Evolutionary conservation across 441 rosid species (phyloP), one percentile per base, ranked within the genome.

Genomic region (Mallotus japonicus): DNA sequence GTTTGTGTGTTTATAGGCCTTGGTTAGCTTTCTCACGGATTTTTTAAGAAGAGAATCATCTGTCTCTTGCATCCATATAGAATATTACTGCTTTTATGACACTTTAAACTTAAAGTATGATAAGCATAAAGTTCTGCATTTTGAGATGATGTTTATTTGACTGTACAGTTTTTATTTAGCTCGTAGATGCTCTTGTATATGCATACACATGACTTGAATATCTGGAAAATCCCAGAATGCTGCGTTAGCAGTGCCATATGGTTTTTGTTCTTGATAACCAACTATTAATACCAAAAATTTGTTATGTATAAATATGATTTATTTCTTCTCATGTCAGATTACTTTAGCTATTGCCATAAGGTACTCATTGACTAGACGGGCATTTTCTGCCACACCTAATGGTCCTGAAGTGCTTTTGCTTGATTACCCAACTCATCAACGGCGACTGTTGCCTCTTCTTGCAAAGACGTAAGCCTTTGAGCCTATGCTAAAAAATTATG

Each of bases 341-440:
- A 85, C 95, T 77, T 76, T 95, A 80, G 87, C 97, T 56, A 90
- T 80, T 77, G 95, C 99, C 55, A 78, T 91, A 79, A 87, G 97
- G 85, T 95, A 91, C 74, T 83, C 97, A 16, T 84, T 95, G 67
- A 80, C 94, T 7, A 91, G 99, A 82, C 84, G 86, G 62, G 99
- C 97, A 75, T 95, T 95, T 81, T 87, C 97, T 63, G 11, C 83
- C 54, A 78, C 76, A 40, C 91, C 93, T n/a, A 82, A 86, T 63
- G 94, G 86, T 70, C 95, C 96, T 76, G 99, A 95, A 85, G 87
- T 88, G 62, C 83, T 95, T 55, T 82, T 95, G 78, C 96, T 95
- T 64, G 99, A 95, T 87, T 95, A 91, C 77, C 97, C 97, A 55
- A 92, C 89, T 81, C 96, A 95, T 82, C 99, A 92, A 81, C 83